Evolutionary conservation across 176 grass and related monocot species (phyloP).

Genomic region (Carex pumila): DNA sequence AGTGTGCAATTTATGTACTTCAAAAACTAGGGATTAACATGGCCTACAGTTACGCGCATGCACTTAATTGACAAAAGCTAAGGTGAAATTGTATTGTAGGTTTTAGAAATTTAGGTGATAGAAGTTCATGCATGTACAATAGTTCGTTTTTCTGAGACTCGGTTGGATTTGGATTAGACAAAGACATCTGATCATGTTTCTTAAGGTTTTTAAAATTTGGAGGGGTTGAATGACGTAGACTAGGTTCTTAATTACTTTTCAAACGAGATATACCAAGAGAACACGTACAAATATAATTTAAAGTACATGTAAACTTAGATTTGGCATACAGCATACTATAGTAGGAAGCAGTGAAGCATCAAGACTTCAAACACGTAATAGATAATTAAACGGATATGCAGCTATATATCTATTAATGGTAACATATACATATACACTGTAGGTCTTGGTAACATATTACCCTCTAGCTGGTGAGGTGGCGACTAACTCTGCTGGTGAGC

Average conservation of each 20-base stretch:
- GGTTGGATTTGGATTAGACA: background rate
- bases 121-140: background rate
- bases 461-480: slow-evolving; percentile 45
- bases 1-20: background rate
- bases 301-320: background rate
- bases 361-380: too few relatives aligned
- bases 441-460: slow-evolving; percentile 47
- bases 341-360: background rate
- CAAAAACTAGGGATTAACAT: background rate
- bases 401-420: too few relatives aligned
- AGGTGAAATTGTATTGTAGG: background rate
- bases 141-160: background rate
- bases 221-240: background rate
- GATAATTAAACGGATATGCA: too few relatives aligned
- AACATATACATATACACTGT: background rate
- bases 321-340: background rate
- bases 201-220: too few relatives aligned
- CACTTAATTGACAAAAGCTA: background rate
- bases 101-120: background rate
- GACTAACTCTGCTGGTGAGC: slow-evolving; percentile 30
- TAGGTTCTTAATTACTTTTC: background rate
- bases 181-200: background rate
- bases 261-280: background rate
- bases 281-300: background rate
- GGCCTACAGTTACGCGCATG: background rate